Base-by-base conservation (phyloP, 306 rosid genomes). In the Prunus mume region DNA sequence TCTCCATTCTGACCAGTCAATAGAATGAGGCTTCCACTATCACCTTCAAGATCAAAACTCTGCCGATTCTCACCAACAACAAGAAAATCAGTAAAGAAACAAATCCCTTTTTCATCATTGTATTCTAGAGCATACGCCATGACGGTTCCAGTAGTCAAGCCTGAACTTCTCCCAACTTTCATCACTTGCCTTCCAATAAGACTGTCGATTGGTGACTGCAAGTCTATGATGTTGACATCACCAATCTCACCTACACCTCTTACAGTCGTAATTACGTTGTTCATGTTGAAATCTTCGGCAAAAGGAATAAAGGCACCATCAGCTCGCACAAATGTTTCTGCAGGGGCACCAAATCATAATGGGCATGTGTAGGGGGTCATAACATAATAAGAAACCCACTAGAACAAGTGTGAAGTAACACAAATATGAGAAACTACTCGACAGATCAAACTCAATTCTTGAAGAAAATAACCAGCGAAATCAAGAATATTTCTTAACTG, bases 291-390 rank as follows among this genome's bases (percentile, higher is more conserved):
- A 82, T 89, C 98, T 77, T 91, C 93, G 0, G 96, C 90, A 81
- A 96, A 96, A 38, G 98, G 98, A 74, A 96, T 91, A 87, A 96
- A 96, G 63, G 98, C 99, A 46, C 99, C 99, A 77, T 96, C 99
- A 72, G 97, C 99, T 81, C 99, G 87, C 74, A 96, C 99, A 83
- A 96, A 96, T 87, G 99, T 96, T 86, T 96, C 99, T 96, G 96
- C 89, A 86, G 73, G 64, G 78, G 74, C 79, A 81, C 73, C 89
- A 85, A 83, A 79, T 78, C 50, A 69, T 65, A 68, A 73, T 28
- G 77, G 79, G 69, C 72, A 83, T 60, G 69, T 20, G 57, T 22
- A 6, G 46, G 46, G 65, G 71, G 68, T 72, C 78, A 63, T 57
- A 68, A 72, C 25, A 60, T 73, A 72, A 74, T 52, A 49, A 65